Evolutionary conservation across 2,329 filamentous ascomycete species (phyloP).

Genomic region (Apiospora malaysiana): DNA sequence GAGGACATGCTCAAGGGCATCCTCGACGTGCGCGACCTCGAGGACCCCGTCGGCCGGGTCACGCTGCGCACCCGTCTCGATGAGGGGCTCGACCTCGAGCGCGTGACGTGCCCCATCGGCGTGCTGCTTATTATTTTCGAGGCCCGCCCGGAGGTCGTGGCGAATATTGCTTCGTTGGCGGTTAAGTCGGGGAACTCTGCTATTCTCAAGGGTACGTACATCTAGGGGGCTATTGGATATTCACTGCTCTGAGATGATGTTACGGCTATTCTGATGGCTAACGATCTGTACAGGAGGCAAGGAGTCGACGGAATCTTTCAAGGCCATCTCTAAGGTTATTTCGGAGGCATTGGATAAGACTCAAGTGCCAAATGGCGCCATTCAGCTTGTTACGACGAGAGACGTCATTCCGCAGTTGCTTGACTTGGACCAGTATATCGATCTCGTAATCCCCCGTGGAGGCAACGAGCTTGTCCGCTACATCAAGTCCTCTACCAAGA

Average conservation of each 20-base stretch:
- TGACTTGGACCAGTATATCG: constrained; percentile 83
- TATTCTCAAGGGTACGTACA: constrained; percentile 78
- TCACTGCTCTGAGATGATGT: not conserved
- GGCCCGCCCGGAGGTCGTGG: constrained; percentile 95
- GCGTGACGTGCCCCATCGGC: constrained; percentile 92
- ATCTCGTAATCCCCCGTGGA: constrained; percentile 92
- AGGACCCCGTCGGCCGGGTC: constrained; percentile 88
- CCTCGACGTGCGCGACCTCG: constrained; percentile 80
- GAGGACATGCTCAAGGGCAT: constrained; percentile 98
- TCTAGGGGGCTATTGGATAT: no score
- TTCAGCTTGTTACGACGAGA: constrained; percentile 93
- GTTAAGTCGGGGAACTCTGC: constrained; percentile 98
- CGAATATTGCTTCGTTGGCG: constrained; percentile 93
- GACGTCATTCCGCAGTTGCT: constrained; percentile 91
- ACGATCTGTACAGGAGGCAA: constrained; percentile 71
- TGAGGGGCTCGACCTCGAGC: constrained; percentile 82
- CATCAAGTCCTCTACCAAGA: constrained; percentile 89
- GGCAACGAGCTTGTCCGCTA: constrained; percentile 89
- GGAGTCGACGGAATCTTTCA: constrained; percentile 94
- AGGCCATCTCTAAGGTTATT: constrained; percentile 86
- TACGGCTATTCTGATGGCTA: not conserved
- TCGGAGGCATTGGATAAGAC: constrained; percentile 76
- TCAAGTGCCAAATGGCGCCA: constrained; percentile 80
- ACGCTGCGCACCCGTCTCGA: constrained; percentile 86
- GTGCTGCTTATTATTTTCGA: constrained; percentile 99